phyloP scores from a whole-genome alignment of 73 alveolate species.

The Symbiodinium natans region DNA sequence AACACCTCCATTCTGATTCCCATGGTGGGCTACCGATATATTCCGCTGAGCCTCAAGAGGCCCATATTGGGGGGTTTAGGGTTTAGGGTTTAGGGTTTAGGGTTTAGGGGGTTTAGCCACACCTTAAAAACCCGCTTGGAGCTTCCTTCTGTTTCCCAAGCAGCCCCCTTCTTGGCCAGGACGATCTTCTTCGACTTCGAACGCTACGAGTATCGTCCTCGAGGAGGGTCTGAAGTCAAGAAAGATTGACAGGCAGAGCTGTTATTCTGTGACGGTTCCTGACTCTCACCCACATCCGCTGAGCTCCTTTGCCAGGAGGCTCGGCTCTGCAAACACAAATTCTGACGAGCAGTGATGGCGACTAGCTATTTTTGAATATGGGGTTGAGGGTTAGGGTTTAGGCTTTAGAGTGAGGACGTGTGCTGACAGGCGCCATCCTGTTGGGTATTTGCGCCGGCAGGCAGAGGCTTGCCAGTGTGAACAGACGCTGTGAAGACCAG shows the following conservation, averaged over 20 bases:
- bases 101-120: no score
- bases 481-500: no score
- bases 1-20: slow-evolving; percentile 74
- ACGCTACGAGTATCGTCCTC: slow-evolving; percentile 64
- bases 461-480: not conserved
- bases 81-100: no score
- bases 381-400: not conserved
- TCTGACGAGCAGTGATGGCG: slow-evolving; percentile 12
- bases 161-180: slow-evolving; percentile 1
- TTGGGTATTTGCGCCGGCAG: not conserved
- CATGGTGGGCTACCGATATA: slow-evolving; percentile 44
- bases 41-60: slow-evolving; percentile 81
- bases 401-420: not conserved
- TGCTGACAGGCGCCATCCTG: not conserved
- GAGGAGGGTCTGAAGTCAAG: slow-evolving; percentile 47
- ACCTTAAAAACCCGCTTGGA: no score
- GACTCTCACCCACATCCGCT: no score
- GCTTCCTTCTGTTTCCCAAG: no score
- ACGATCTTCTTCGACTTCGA: slow-evolving; percentile 33
- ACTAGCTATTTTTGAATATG: not conserved
- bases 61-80: not conserved
- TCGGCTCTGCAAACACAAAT: not conserved
- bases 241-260: slow-evolving; percentile 60
- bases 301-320: not conserved
- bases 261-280: no score